phyloP scores from a whole-genome alignment of 1,284 basidiomycete genomes.

The Tranzscheliella williamsii region DNA sequence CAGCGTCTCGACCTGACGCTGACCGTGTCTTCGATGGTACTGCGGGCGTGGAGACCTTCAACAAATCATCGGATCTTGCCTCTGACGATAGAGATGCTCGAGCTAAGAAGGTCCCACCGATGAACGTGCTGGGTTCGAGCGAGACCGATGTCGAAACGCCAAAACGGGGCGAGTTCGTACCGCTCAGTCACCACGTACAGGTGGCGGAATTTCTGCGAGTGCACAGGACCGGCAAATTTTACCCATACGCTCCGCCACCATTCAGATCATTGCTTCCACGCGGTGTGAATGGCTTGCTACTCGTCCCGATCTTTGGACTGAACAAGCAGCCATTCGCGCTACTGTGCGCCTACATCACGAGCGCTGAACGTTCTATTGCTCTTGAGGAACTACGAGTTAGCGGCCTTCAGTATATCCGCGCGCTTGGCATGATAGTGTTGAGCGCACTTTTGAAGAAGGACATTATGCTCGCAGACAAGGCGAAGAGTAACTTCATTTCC shows the following conservation, averaged over 20 bases:
- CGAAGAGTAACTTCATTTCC: constrained; percentile 82
- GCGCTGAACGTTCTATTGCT: constrained; percentile 75
- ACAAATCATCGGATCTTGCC: constrained; percentile 13
- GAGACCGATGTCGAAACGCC: constrained; percentile 31
- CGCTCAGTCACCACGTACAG: constrained; percentile 46
- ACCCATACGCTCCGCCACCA: constrained; percentile 42
- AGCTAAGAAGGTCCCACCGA: constrained; percentile 47
- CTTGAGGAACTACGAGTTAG: constrained; percentile 73
- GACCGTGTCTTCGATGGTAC: constrained; percentile 36
- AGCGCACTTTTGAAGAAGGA: constrained; percentile 88
- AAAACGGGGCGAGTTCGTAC: constrained; percentile 41
- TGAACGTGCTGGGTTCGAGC: constrained; percentile 51
- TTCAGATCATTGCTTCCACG: constrained; percentile 51
- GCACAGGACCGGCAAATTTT: constrained; percentile 47
- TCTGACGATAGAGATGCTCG: constrained; percentile 11
- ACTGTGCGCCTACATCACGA: constrained; percentile 81
- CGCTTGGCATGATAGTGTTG: constrained; percentile 87
- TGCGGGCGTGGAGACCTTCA: constrained; percentile 28
- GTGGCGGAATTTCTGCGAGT: constrained; percentile 53
- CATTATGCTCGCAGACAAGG: constrained; percentile 92
- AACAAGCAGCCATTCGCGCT: constrained; percentile 89
- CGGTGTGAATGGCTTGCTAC: constrained; percentile 37
- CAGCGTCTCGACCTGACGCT: no score
- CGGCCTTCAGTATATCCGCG: constrained; percentile 86
- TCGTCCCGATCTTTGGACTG: constrained; percentile 84